These are phyloP conservation scores for Daedaleopsis sinensis DNA, from an alignment of 768 basidiomycete genomes.

Conservation along the genomic window DNA sequence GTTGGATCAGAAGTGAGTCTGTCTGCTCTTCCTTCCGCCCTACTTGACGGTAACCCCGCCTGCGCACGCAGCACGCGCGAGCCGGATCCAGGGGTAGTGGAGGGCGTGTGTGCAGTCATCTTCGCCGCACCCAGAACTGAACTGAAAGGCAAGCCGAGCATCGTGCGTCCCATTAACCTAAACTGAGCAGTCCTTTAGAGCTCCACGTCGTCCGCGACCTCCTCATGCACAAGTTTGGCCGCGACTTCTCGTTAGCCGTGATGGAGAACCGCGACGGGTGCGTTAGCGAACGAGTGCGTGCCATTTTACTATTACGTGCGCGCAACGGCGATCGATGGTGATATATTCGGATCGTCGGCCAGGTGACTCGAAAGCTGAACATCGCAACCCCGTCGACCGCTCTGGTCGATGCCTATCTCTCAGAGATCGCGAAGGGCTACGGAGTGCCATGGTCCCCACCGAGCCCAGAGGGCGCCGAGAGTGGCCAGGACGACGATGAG, in stretches of 20 bases:
- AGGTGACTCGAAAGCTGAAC: conserved; percentile 79
- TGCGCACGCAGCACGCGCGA: conserved; percentile 58
- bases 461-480: conserved; percentile 27
- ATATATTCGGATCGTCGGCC: background rate
- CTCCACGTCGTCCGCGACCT: conserved; percentile 90
- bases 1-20: conserved; percentile 81
- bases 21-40: too few species aligned
- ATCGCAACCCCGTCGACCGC: conserved; percentile 69
- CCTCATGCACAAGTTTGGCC: conserved; percentile 94
- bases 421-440: conserved; percentile 90
- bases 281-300: conserved; percentile 81
- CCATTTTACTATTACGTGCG: background rate
- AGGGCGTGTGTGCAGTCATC: conserved; percentile 88
- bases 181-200: conserved; percentile 48
- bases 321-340: background rate
- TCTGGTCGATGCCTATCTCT: conserved; percentile 86
- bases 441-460: conserved; percentile 67
- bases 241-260: conserved; percentile 83
- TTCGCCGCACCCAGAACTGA: conserved; percentile 92
- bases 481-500: conserved; percentile 21
- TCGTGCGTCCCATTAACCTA: background rate
- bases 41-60: background rate
- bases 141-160: conserved; percentile 64
- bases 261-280: conserved; percentile 83
- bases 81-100: conserved; percentile 84